Evolutionary conservation across 257 asterid genomes (phyloP).

Genomic region (Solanum virginianum): DNA sequence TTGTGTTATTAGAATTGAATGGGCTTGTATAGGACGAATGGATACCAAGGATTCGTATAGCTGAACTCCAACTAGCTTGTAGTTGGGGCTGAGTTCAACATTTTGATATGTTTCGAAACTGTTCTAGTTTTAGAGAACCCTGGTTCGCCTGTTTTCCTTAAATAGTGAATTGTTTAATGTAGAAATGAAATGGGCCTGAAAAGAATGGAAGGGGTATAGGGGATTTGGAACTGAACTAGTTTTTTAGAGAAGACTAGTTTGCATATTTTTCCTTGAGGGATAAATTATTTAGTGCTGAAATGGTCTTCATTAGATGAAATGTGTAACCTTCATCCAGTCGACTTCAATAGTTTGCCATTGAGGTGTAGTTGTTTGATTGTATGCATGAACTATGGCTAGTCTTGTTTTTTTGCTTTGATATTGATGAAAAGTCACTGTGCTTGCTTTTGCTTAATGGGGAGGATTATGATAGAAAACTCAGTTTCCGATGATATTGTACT

Average conservation of each 20-base stretch:
- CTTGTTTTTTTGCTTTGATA: not conserved
- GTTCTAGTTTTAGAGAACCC: not conserved
- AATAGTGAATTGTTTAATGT: not conserved
- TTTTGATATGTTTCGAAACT: not conserved
- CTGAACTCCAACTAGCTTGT: not conserved
- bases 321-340: not conserved
- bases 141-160: not conserved
- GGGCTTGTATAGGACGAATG: not conserved
- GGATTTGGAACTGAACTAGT: not conserved
- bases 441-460: not conserved
- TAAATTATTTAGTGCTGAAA: not conserved
- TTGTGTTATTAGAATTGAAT: not conserved
- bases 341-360: not conserved
- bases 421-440: not conserved
- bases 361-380: not conserved
- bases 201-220: not conserved
- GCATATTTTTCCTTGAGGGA: not conserved
- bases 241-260: not conserved
- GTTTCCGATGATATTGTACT: not conserved
- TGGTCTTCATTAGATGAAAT: not conserved
- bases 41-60: not conserved
- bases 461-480: not conserved
- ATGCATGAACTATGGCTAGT: not conserved
- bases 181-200: not conserved
- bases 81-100: not conserved